Evolutionary conservation across 192 early-diverging fungal species (phyloP), one percentile per base, ranked within the genome.

Genomic region (Backusella morwellensis): DNA sequence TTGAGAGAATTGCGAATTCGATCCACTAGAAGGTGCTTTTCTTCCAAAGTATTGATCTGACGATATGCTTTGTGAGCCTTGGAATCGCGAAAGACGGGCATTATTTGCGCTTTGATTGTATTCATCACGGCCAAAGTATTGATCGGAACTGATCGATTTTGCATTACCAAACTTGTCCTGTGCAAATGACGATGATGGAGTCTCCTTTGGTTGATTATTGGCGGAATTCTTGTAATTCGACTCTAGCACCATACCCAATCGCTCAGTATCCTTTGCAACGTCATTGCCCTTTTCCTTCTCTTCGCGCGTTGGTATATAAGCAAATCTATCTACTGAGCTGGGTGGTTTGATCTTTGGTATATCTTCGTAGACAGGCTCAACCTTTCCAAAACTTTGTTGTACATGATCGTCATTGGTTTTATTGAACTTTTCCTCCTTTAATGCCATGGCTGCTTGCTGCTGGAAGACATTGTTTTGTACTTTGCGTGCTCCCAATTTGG

Each of bases 141-240:
- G 93, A 79, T 97, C 95, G 23, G 92, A 94, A 35, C 95, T 96
- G 71, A 99, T 97, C 34, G 93, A 87, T 82, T 95, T 97, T 63
- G 95, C 92, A 66, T 81, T 88, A 6, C 88, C 88, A 78, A 99
- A 97, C 75, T 93, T 89, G 59, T 96, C 92, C n/a, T 88, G 84
- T 3, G 94, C 91, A 74, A 63, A 74, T 17, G 50, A 73, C 12
- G 36, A 73, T 23, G 52, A 63, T 36, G 38, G 52, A 9, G 23
- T 29, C 2, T 75, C 74, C 15, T 67, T 17, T 40, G 15, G 1
- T 72, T n/a, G 15, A 1, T 21, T 71, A 34, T 32, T 47, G 34
- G 34, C n/a, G 1, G 21, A 54, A 23, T 36, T 56, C 1, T 23
- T 73, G 19, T 73, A 36, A 8, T 17, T 26, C 5, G 70, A 72